Conservation (phyloP, 805 yeast species). For the Candida pini region DNA sequence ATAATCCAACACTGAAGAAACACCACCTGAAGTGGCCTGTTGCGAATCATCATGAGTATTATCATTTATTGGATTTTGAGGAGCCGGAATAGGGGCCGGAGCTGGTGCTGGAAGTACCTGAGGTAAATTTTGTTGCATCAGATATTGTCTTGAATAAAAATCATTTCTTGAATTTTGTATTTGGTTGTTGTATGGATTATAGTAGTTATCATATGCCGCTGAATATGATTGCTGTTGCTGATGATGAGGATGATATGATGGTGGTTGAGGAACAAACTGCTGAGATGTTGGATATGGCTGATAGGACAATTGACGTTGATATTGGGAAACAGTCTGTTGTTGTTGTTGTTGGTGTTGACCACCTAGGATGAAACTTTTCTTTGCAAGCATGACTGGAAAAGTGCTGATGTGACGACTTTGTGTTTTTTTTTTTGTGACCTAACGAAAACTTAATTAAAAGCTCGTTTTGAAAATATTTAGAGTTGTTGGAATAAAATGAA, state of each 20-base stretch:
- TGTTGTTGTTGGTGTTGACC: too few species aligned
- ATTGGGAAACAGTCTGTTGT: slow-evolving; percentile 13
- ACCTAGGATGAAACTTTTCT: slow-evolving; percentile 1
- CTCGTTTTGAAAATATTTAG: slow-evolving; percentile 23
- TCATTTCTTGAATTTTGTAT: slow-evolving; percentile 4
- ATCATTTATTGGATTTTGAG: slow-evolving; percentile 3
- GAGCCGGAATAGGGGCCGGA: slow-evolving; percentile 1
- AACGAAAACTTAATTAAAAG: slow-evolving; percentile 40
- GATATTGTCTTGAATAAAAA: slow-evolving; percentile 6
- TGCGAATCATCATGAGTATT: too few species aligned
- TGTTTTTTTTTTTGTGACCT: too few species aligned
- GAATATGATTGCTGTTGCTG: slow-evolving; percentile 18
- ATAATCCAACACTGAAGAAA: slow-evolving; percentile 71
- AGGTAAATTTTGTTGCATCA: slow-evolving; percentile 1
- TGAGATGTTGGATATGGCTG: slow-evolving; percentile 12
- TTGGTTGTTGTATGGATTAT: slow-evolving; percentile 1
- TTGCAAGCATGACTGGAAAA: slow-evolving; percentile 9
- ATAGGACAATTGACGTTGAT: slow-evolving; percentile 18
- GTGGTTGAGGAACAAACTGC: slow-evolving; percentile 8
- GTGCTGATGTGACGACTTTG: too few species aligned
- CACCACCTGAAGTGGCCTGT: slow-evolving; percentile 56
- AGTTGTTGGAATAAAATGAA: neutral
- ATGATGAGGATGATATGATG: slow-evolving; percentile 15
- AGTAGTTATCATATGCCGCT: slow-evolving; percentile 12
- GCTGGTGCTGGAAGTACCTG: slow-evolving; percentile 2